phyloP scores from a whole-genome alignment of 441 rosid species.

The Aleurites moluccanus region DNA sequence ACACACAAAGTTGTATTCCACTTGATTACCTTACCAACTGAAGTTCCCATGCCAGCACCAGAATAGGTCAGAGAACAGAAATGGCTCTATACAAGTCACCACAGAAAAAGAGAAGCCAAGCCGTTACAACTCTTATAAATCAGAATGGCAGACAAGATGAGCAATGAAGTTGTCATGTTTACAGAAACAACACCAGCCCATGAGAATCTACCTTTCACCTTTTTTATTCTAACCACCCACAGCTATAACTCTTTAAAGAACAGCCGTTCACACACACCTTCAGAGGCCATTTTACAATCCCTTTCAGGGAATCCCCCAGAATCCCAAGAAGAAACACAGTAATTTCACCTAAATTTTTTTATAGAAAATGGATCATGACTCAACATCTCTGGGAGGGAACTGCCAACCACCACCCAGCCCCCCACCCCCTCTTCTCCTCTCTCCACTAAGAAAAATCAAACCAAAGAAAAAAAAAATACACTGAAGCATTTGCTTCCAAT shows the following conservation, averaged over 20 bases:
- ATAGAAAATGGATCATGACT: neutral
- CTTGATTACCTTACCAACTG: neutral
- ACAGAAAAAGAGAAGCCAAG: neutral
- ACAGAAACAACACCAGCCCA: conserved; percentile 3
- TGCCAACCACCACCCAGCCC: neutral
- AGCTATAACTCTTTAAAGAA: neutral
- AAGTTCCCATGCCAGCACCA: neutral
- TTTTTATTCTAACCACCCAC: conserved; percentile 8
- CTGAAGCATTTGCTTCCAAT: neutral
- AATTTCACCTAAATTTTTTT: conserved; percentile 3
- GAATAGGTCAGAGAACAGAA: neutral
- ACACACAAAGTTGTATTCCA: neutral
- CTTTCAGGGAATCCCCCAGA: neutral
- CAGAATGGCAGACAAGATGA: neutral
- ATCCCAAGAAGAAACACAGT: neutral
- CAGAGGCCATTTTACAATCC: neutral
- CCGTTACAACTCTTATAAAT: neutral
- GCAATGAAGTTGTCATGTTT: neutral
- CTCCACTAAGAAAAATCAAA: neutral
- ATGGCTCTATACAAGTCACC: neutral
- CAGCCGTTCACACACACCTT: conserved; percentile 3
- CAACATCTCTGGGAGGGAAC: no score
- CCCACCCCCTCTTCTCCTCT: neutral
- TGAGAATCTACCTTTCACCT: neutral
- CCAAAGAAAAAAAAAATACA: neutral